phyloP scores from a whole-genome alignment of 2,329 filamentous ascomycete genomes.

The Ophiosphaerella narmari region DNA sequence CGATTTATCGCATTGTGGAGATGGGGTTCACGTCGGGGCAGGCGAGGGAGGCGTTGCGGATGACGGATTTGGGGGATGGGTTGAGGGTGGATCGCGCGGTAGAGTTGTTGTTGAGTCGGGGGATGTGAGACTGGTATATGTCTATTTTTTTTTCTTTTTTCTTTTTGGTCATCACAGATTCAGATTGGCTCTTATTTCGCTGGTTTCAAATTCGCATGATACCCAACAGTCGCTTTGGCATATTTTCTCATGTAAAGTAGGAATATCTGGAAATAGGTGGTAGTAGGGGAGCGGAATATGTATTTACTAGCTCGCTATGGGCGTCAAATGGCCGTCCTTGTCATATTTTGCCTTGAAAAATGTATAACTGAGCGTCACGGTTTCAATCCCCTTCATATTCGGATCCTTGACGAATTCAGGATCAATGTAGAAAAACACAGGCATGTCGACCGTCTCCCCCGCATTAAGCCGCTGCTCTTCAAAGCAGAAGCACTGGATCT shows the following conservation, averaged over 20 bases:
- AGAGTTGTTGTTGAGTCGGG: constrained; percentile 53
- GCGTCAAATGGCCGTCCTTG: constrained; percentile 72
- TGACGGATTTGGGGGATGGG: constrained; percentile 64
- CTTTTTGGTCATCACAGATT: background rate
- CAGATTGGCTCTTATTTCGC: background rate
- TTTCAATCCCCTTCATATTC: constrained; percentile 92
- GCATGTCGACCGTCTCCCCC: constrained; percentile 98
- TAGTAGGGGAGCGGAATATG: no score
- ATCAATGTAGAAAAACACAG: constrained; percentile 98
- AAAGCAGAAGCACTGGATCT: constrained; percentile 99
- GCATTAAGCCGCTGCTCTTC: constrained; percentile 92
- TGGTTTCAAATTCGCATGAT: background rate
- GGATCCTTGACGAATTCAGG: constrained; percentile 91
- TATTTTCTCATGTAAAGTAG: no score
- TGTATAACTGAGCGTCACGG: constrained; percentile 93
- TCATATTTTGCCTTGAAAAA: constrained; percentile 96
- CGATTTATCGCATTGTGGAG: constrained; percentile 61
- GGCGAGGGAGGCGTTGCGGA: constrained; percentile 61
- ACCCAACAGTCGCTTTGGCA: background rate
- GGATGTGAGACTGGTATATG: no score
- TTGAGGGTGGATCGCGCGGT: constrained; percentile 63
- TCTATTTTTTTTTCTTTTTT: no score
- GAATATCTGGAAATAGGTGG: no score
- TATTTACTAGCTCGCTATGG: constrained; percentile 49
- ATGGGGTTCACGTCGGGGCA: constrained; percentile 63